These are phyloP conservation scores for Venturia carpophila DNA, from an alignment of 2,329 filamentous ascomycete species.

Conservation along the genomic window DNA sequence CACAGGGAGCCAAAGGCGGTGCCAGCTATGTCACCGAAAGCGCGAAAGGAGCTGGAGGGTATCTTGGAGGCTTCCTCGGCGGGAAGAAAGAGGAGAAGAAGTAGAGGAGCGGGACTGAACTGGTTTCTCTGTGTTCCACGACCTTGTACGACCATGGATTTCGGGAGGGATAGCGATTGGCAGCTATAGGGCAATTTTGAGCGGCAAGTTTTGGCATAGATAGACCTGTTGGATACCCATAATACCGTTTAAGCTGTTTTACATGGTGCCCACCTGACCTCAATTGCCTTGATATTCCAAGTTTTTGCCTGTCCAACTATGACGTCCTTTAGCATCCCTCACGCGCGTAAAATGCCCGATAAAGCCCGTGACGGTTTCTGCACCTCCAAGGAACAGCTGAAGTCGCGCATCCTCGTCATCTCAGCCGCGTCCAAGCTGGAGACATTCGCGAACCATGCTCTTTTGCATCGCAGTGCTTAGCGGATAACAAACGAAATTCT, in stretches of 20 bases:
- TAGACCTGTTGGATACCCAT: not conserved
- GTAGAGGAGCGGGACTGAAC: no score
- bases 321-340: not conserved
- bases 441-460: not conserved
- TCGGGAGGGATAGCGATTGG: not conserved
- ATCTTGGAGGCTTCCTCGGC: slow-evolving; percentile 20
- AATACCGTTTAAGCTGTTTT: not conserved
- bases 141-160: not conserved
- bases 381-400: not conserved
- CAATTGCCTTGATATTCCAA: not conserved
- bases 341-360: no score
- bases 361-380: no score
- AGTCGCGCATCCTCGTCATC: slow-evolving; percentile 9
- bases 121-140: not conserved
- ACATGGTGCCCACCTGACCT: not conserved
- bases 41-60: slow-evolving; percentile 24
- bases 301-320: not conserved
- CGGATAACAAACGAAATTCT: not conserved
- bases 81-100: slow-evolving; percentile 18
- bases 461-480: not conserved
- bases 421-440: not conserved
- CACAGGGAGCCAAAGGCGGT: slow-evolving; percentile 24
- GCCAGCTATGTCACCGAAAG: slow-evolving; percentile 24
- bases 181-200: not conserved
- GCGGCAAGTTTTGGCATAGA: not conserved